Percentiles rank a stretch among this genome's conserved stretches.
Conservation (phyloP, 371 early-diverging fungal genomes). For the Cokeromyces recurvatus region DNA sequence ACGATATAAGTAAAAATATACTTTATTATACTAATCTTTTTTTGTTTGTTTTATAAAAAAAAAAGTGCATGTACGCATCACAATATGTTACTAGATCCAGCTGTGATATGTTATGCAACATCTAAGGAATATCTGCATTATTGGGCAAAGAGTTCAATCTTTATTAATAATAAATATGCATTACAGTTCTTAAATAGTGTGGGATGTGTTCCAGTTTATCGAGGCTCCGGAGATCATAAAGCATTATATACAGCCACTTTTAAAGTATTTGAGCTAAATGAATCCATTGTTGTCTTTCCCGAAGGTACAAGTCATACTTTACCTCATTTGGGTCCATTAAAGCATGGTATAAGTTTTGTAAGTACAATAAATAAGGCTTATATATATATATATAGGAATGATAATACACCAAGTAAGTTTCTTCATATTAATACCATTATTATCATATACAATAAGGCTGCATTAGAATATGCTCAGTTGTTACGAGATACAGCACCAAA, state of each 20-base stretch:
- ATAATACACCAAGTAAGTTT: no score
- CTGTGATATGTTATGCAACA: slow-evolving; percentile 17
- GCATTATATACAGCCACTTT: slow-evolving; percentile 20
- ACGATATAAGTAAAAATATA: no score
- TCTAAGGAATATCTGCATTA: slow-evolving; percentile 22
- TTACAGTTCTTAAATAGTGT: slow-evolving; percentile 9
- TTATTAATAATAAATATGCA: slow-evolving; percentile 6
- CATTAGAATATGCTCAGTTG: slow-evolving; percentile 5
- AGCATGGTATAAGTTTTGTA: slow-evolving; percentile 18
- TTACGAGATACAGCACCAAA: not conserved
- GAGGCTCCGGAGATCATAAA: slow-evolving; percentile 21
- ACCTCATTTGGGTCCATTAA: slow-evolving; percentile 11
- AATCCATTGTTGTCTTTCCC: slow-evolving; percentile 29
- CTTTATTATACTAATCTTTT: no score
- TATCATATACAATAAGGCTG: not conserved
- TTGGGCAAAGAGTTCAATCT: slow-evolving; percentile 33
- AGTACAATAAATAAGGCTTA: no score
- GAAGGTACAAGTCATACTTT: slow-evolving; percentile 29
- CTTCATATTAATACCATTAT: not conserved
- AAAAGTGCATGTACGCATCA: slow-evolving; percentile 24
- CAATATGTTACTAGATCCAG: slow-evolving; percentile 40
- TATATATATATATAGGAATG: no score
- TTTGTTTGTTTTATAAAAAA: not conserved
- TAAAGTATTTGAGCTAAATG: slow-evolving; percentile 21
- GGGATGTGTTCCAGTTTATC: slow-evolving; percentile 34